Base-by-base conservation (phyloP, 2,329 filamentous ascomycete genomes). In the Aureobasidium sp. region DNA sequence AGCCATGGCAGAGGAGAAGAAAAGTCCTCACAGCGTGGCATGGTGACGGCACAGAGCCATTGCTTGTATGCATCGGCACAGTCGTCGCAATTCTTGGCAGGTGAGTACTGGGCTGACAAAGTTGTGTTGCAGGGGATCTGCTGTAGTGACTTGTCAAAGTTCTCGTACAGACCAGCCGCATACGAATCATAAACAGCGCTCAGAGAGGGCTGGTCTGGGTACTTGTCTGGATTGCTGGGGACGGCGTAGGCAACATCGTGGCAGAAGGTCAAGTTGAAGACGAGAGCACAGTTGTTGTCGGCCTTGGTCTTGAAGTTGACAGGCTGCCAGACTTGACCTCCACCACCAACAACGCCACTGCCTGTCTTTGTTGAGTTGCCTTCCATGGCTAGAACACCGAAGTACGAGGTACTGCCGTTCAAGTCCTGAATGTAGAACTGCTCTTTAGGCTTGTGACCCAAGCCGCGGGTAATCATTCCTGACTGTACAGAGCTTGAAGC, bases 1-100 rank as follows among this genome's bases (percentile, higher is more conserved):
- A 91, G 80, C 69, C 77, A 85, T 1, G 78, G 59, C 15, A 79
- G 77, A 1, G 73, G 69, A 53, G 80, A 83, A 55, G 81, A 83
- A 68, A 89, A 94, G 75, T 97, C 93, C 69, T 90, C 87, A 77
- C 94, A 99, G 34, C 92, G 89, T 1, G 94, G 94, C 64, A 99
- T 94, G 16, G 86, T 88, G 32, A 97, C 91, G 29, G 90, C 89
- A 77, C 94, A 99, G 25, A 99, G 86, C 94, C 94, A 99, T 69
- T 86, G 81, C 73, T 95, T 97, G 81, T 99, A 99, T 9, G 91
- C 90, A 0, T 72, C 70, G 16, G 79, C 83, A 75, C 94, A 99
- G 73, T 95, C 83, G 47, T 78, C 74, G 78, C 94, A 99, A 67
- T 75, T 83, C 45, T 86, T 84, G 1, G 85, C 88, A 15, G 97